Evolutionary conservation across 2,329 filamentous ascomycete species (phyloP), one percentile per base, ranked within the genome.

Genomic region (Plenodomus biglobosus): DNA sequence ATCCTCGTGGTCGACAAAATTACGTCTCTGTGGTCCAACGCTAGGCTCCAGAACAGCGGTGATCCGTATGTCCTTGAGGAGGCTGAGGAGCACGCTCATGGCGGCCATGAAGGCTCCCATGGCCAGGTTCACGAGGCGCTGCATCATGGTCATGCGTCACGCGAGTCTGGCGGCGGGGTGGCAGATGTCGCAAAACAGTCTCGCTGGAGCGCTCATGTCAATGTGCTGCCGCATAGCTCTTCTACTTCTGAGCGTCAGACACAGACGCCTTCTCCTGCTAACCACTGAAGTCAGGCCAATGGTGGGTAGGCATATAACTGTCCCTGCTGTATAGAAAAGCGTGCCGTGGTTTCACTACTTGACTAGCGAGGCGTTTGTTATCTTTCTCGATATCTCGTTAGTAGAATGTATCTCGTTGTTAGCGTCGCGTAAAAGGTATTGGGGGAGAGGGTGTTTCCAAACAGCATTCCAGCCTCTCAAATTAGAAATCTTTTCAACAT

Each of bases 41-140:
- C 53, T 51, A 57, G 56, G 3, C 53, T 70, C 11, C 53, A 58
- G 27, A 63, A 62, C 49, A 66, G 61, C 43, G 66, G 67, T 4
- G 35, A 69, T 27, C 60, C 63, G 3, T 71, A 66, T 27, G 68
- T 59, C 0, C 51, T 63, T 4, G 67, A 71, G 27, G 57, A 62
- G 1, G 62, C 65, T 7, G 56, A 69, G 24, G 58, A 64, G 34
- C 55, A 61, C 19, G 44, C 49, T 8, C 52, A 59, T n/a, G 44
- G 45, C 15, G 53, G 44, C n/a, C 38, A 55, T 19, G 52, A 65
- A n/a, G 46, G 40, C 2, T 43, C 18, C 8, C 59, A 64, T 17
- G 56, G 56, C 38, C 44, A 61, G 30, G 39, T 50, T 1, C 50
- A 52, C 20, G 49, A 56, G 19, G 42, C 34, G 13, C 46, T 32